Evolutionary conservation across 257 asterid species (phyloP), one percentile per base, ranked within the genome.

Genomic region (Ballota nigra): DNA sequence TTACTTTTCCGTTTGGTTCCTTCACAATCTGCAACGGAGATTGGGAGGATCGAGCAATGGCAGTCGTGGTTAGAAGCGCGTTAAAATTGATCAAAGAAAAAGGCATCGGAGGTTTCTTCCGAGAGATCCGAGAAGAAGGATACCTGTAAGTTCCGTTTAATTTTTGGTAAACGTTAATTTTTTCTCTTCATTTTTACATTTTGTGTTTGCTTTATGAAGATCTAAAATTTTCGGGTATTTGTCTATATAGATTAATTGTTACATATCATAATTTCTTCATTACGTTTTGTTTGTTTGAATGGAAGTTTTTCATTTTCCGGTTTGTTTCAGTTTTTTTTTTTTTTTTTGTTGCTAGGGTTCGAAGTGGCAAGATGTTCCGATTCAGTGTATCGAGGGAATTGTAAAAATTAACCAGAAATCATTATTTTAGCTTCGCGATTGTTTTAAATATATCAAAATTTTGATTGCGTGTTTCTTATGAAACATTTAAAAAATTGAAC

Each of bases 111-210:
- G 92, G 80, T 51, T 87, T 82, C 83, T 49, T 87, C 57, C 82
- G 87, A 34, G 98, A 84, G 86, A 81, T 92, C 61, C 80, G 87
- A 24, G 76, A 85, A 16, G 97, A 88, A 86, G 99, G 99, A 84
- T 95, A 73, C 82, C 40, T 83, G 98, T 92, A 18, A 49, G 96
- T 80, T 5, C 56, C 16, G 7, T 68, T 53, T 26, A 13, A 3
- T 53, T 66, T n/a, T 66, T n/a, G 10, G 15, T 10, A 28, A 26
- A 29, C n/a, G 9, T 73, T 26, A 31, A 0, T 33, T 6, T 41
- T 26, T 56, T 1, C 15, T 70, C 8, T 53, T 24, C 60, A 13
- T 34, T 22, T 77, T 15, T 40, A 0, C 4, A 12, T n/a, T 56
- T 56, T 12, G 7, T 19, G 55, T 51, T 70, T 62, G 69, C 31